phyloP scores from a whole-genome alignment of 352 stramenopile genomes.

The Peronospora farinosa region DNA sequence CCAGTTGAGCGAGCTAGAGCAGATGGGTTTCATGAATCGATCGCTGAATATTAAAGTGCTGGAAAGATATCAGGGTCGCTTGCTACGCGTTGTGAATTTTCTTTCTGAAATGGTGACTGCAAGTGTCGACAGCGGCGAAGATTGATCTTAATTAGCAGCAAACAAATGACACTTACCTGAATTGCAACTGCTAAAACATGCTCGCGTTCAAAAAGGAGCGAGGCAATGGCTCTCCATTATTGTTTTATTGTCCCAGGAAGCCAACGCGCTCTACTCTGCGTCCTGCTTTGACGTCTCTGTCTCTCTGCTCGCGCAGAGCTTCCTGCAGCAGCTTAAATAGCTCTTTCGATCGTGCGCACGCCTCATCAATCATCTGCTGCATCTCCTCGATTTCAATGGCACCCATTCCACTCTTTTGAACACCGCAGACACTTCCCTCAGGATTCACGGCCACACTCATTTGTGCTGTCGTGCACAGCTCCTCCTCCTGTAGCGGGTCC shows the following conservation, averaged over 20 bases:
- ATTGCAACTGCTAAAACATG: conserved; percentile 3
- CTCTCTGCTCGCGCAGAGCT: conserved; percentile 45
- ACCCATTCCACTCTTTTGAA: conserved; percentile 81
- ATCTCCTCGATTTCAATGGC: conserved; percentile 71
- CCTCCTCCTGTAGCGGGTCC: conserved; percentile 69
- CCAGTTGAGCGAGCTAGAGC: conserved; percentile 54
- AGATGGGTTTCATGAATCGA: conserved; percentile 68
- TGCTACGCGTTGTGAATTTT: conserved; percentile 80
- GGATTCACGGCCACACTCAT: conserved; percentile 69
- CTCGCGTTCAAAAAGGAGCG: conserved; percentile 1
- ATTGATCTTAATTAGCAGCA: conserved; percentile 18
- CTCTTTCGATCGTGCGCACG: conserved; percentile 51
- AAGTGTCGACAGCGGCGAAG: conserved; percentile 17
- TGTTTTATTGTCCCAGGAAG: conserved; percentile 43
- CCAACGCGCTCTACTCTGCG: conserved; percentile 54
- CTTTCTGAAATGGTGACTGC: conserved; percentile 52
- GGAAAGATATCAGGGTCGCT: conserved; percentile 71
- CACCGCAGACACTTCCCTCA: conserved; percentile 49
- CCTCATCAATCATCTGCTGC: conserved; percentile 76
- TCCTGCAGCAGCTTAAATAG: conserved; percentile 54
- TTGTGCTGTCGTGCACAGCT: conserved; percentile 67
- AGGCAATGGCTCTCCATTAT: conserved; percentile 6
- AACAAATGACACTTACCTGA: conserved; percentile 1
- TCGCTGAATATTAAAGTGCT: conserved; percentile 62
- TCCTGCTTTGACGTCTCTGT: conserved; percentile 37